Base-by-base conservation (phyloP, 2,329 filamentous ascomycete species). In the Colletotrichum lentis region DNA sequence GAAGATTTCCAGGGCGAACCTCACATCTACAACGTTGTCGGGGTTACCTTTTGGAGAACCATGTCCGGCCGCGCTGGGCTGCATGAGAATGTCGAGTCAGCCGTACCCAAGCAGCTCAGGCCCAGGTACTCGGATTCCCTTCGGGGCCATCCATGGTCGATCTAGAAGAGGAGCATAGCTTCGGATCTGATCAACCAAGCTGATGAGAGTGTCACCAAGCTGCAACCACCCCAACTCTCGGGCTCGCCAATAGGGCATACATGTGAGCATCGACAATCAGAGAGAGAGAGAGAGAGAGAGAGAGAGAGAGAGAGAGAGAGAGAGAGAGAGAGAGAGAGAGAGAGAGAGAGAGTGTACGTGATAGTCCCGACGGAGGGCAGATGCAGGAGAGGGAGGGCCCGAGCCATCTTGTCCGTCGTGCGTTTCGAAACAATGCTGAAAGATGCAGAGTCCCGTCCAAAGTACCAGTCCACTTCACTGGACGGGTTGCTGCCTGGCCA, bases 401-500 rank as follows among this genome's bases (percentile, higher is more conserved):
- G 44, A 64, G 54, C 65, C 50, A 54, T 41, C 12, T 24, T 22
- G 22, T 8, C 16, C 18, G 18, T 24, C 22, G 16, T 18, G 22
- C 22, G 22, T 22, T 20, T 31, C 58, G 20, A n/a, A n/a, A 47
- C 10, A 24, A 35, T 18, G 12, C 39, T 27, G 16, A n/a, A 35
- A 22, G n/a, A n/a, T 47, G 20, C 56, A 59, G 37, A 22, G 22
- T 27, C 18, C 56, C 64, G 37, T 66, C 58, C 46, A 39, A 67
- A 62, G 50, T 44, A 20, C 8, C 12, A 20, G 35, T 41, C 31
- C 31, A 10, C 24, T 7, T 35, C 47, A 41, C 31, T 11, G n/a
- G 54, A 35, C 22, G 60, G 52, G 24, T 52, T 68, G 54, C 61
- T 64, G 47, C 54, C 65, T 64, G 55, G 27, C 31, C 43, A 22